Evolutionary conservation across 176 grass and related monocot species (phyloP), one percentile per base, ranked within the genome.

Genomic region (Avena sativa): DNA sequence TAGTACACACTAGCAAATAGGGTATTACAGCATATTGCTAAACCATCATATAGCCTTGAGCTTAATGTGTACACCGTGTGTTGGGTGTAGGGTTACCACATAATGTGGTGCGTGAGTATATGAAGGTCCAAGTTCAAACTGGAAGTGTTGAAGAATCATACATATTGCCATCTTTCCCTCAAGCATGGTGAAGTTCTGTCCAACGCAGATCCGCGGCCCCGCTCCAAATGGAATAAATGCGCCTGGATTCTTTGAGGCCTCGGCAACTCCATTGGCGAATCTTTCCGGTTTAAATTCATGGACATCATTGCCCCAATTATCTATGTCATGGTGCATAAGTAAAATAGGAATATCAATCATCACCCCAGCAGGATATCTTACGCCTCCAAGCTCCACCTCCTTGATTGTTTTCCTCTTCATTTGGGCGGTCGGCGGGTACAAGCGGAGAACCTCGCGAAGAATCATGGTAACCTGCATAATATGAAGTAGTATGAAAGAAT

Each of bases 221-320:
- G 55, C 72, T 11, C 91, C 79, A 8, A 93, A 93, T 2, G 91
- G 85, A 59, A 93, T 71, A 61, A 69, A 93, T 0, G 77, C 81
- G 2, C 53, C 44, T 12, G 55, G 16, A 0, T 81, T 85, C 25
- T 56, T 84, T 2, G 91, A 93, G 0, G 91, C 91, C 61, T 82
- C 88, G 46, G 81, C 79, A 40, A 91, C 38, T 40, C 38, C 38
- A 40, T 40, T 40, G 38, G 5, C 38, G 38, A 40, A 40, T 40
- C 38, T 40, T 43, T 91, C 86, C 5, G 87, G 92, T 61, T 69
- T 91, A 81, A 94, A 94, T 47, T 91, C 84, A 1, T 73, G 23
- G 2, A 44, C 92, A 28, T 94, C 87, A 5, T 71, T n/a, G 38
- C 92, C 92, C 89, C 92, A 94, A 0, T 68, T 9, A 12, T 82